Evolutionary conservation across 78 protist genomes (phyloP).

Genomic region (Isochrysis galbana): DNA sequence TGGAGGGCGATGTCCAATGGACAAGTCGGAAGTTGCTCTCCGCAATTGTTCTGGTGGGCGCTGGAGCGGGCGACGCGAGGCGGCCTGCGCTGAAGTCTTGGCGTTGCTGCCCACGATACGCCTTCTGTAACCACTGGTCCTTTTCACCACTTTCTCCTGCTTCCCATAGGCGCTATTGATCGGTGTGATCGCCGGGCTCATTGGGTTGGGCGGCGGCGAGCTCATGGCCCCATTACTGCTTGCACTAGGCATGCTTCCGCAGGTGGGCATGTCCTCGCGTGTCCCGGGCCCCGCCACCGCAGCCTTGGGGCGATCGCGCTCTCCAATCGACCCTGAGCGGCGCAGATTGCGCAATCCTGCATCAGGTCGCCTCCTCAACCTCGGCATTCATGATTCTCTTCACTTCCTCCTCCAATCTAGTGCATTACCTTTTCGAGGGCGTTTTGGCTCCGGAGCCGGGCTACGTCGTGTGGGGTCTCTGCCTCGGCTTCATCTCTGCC

Average conservation of each 20-base stretch:
- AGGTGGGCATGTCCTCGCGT: background rate
- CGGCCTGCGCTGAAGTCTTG: too few relatives aligned
- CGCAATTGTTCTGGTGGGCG: too few relatives aligned
- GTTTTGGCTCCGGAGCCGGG: background rate
- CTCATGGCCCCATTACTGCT: background rate
- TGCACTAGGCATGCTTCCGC: conserved; percentile 3
- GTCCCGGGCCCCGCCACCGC: too few relatives aligned
- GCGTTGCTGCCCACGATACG: too few relatives aligned
- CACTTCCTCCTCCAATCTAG: background rate
- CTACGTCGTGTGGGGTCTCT: too few relatives aligned
- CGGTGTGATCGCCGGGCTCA: background rate
- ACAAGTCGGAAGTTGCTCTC: background rate
- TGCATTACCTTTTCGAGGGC: background rate
- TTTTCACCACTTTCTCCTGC: background rate
- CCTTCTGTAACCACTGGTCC: background rate
- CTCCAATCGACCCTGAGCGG: too few relatives aligned
- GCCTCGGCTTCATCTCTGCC: background rate
- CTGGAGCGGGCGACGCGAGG: too few relatives aligned
- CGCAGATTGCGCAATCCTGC: too few relatives aligned
- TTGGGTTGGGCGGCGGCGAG: conserved; percentile 35
- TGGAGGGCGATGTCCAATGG: background rate
- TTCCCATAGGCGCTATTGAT: background rate
- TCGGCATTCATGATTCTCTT: conserved; percentile 3
- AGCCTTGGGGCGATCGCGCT: too few relatives aligned
- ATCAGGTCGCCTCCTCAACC: background rate